Conservation (phyloP, 352 stramenopile species). For the Phytophthora pisi region DNA sequence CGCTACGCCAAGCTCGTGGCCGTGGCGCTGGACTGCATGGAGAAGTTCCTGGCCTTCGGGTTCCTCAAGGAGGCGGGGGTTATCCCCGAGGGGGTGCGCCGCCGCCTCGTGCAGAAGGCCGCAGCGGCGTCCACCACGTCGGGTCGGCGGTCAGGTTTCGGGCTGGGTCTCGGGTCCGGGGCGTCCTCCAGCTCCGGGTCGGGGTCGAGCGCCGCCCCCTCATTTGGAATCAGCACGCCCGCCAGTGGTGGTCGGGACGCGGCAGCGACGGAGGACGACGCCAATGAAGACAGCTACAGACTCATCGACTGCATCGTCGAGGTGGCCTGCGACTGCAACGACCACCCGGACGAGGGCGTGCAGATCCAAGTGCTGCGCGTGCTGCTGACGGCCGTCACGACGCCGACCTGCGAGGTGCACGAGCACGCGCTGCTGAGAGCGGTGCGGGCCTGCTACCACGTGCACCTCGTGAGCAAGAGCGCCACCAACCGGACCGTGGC, state of each 20-base stretch:
- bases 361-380: conserved; percentile 94
- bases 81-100: conserved; percentile 68
- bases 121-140: conserved; percentile 26
- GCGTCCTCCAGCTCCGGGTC: conserved; percentile 7
- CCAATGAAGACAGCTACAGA: conserved; percentile 45
- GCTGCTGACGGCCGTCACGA: conserved; percentile 91
- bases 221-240: conserved; percentile 18
- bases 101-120: conserved; percentile 68
- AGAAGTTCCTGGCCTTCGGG: conserved; percentile 91
- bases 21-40: conserved; percentile 87
- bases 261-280: conserved; percentile 19
- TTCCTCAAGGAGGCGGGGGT: conserved; percentile 72
- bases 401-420: conserved; percentile 90
- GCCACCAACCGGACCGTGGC: conserved; percentile 96
- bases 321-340: conserved; percentile 90
- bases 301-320: conserved; percentile 90
- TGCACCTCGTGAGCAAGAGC: conserved; percentile 94
- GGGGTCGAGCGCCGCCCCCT: conserved; percentile 11
- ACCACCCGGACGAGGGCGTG: conserved; percentile 90
- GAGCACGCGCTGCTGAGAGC: conserved; percentile 94
- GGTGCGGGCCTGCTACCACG: conserved; percentile 96
- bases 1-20: conserved; percentile 80
- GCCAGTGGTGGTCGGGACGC: conserved; percentile 6
- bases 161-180: conserved; percentile 18
- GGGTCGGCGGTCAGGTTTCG: conserved; percentile 25